These are phyloP conservation scores for Cymodocea nodosa DNA, from an alignment of 116 monocot genomes.

Conservation along the genomic window DNA sequence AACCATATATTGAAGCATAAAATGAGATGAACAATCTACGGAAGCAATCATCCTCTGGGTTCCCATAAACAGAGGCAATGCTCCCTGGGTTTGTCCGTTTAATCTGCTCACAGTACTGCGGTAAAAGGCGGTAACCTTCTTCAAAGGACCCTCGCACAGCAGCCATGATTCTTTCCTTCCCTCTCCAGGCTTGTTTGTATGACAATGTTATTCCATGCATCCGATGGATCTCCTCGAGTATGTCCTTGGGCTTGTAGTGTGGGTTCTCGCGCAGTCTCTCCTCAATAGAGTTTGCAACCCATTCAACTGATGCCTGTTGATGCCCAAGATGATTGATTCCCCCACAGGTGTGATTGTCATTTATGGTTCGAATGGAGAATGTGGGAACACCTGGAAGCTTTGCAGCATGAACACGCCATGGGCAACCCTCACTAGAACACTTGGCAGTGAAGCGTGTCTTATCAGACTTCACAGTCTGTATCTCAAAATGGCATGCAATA, in stretches of 20 bases:
- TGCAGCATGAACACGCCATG: conserved; percentile 94
- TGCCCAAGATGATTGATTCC: conserved; percentile 91
- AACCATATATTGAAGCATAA: conserved; percentile 89
- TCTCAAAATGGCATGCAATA: conserved; percentile 88
- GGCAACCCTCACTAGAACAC: conserved; percentile 74
- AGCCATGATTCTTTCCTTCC: conserved; percentile 95
- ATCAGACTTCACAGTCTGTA: conserved; percentile 94
- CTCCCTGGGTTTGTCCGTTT: conserved; percentile 77
- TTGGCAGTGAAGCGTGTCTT: conserved; percentile 91
- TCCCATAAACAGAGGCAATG: conserved; percentile 71
- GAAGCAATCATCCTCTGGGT: conserved; percentile 74
- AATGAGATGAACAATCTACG: conserved; percentile 71
- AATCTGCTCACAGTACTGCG: conserved; percentile 84
- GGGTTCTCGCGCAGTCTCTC: conserved; percentile 93
- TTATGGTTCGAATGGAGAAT: conserved; percentile 88
- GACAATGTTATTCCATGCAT: conserved; percentile 93
- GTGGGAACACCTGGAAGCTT: conserved; percentile 93
- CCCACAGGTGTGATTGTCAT: conserved; percentile 61
- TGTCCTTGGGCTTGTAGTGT: conserved; percentile 93
- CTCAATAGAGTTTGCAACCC: conserved; percentile 93
- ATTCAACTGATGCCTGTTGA: conserved; percentile 95
- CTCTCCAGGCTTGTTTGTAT: conserved; percentile 98
- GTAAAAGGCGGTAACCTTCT: conserved; percentile 86
- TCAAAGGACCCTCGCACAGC: conserved; percentile 96
- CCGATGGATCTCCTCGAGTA: conserved; percentile 89